Base-by-base conservation (phyloP, 2,329 filamentous ascomycete species). In the Aspergillus sp. region DNA sequence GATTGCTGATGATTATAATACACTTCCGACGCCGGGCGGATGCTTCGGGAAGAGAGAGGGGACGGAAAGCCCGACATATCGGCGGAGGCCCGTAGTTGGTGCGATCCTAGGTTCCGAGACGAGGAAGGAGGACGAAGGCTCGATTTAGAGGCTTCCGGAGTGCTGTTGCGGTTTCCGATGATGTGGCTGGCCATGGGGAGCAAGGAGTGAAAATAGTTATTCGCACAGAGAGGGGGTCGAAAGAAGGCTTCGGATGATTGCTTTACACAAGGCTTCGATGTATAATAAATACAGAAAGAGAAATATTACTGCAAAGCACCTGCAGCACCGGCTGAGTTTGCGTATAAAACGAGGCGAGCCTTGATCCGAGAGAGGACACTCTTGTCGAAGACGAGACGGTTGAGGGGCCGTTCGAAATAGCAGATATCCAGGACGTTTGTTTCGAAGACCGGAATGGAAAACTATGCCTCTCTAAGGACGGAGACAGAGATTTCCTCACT, bases 1-100 rank as follows among this genome's bases (percentile, higher is more conserved):
- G 84, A 84, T 74, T 89, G 84, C 70, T 90, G 91, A 42, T 42
- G 36, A 65, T 91, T 93, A 76, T 94, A 96, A 76, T 87, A 87
- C 63, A 98, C 92, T 74, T 99, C 95, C 20, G 95, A 98, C 26
- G 93, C 92, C 32, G 95, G 95, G 60, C 95, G 91, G 70, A 96
- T 96, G 73, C 82, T 85, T 66, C 92, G 91, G 72, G 85, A 89
- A 49, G 90, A 85, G 32, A 87, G 86, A 69, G 81, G 89, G 70
- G 81, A 91, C 73, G 78, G 87, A 73, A 96, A 91, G 53, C 89
- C 89, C 63, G 92, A 90, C 90, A 98, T 96, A 75, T 99, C 95
- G 70, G 95, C 94, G 55, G 95, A 99, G 51, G 93, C 92, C 71
- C 95, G 92, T 64, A 99, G 87, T 75, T 95, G 91, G 77, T 94